These are phyloP conservation scores for Drechslerella coelobrocha DNA, from an alignment of 2,329 filamentous ascomycete genomes.

Conservation along the genomic window DNA sequence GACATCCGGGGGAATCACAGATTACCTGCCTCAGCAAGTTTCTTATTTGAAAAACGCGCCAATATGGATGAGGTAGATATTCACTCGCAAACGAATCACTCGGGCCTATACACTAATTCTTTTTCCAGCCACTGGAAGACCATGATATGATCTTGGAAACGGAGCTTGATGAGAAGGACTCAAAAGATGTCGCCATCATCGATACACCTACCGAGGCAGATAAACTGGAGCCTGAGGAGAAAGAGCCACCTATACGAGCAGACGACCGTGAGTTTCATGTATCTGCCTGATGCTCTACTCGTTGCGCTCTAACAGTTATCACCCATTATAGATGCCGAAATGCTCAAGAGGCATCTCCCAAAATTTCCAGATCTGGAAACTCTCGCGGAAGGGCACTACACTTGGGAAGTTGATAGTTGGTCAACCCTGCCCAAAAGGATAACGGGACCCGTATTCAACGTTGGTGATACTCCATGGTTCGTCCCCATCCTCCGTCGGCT, in stretches of 20 bases:
- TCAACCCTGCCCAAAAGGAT: constrained; percentile 76
- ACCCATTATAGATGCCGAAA: constrained; percentile 72
- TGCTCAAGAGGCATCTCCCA: constrained; percentile 79
- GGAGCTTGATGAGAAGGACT: constrained; percentile 68
- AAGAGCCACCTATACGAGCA: constrained; percentile 64
- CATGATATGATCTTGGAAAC: constrained; percentile 65
- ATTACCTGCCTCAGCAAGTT: constrained; percentile 21
- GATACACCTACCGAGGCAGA: constrained; percentile 67
- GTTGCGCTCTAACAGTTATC: not conserved
- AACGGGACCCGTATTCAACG: constrained; percentile 86
- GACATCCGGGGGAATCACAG: constrained; percentile 13
- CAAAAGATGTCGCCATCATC: constrained; percentile 67
- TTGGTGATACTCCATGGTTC: constrained; percentile 85
- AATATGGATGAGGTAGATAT: constrained; percentile 41
- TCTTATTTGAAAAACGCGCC: constrained; percentile 15
- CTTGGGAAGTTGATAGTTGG: constrained; percentile 91
- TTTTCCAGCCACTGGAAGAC: constrained; percentile 29
- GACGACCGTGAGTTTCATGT: constrained; percentile 63
- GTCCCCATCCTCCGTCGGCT: constrained; percentile 55
- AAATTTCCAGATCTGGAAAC: constrained; percentile 78
- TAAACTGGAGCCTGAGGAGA: constrained; percentile 64
- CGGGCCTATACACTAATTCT: not conserved
- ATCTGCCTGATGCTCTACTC: not conserved
- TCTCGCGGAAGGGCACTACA: constrained; percentile 75
- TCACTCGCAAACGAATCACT: constrained; percentile 2